phyloP scores from a whole-genome alignment of 371 early-diverging fungal genomes.

The Dinochytrium kinnereticum region DNA sequence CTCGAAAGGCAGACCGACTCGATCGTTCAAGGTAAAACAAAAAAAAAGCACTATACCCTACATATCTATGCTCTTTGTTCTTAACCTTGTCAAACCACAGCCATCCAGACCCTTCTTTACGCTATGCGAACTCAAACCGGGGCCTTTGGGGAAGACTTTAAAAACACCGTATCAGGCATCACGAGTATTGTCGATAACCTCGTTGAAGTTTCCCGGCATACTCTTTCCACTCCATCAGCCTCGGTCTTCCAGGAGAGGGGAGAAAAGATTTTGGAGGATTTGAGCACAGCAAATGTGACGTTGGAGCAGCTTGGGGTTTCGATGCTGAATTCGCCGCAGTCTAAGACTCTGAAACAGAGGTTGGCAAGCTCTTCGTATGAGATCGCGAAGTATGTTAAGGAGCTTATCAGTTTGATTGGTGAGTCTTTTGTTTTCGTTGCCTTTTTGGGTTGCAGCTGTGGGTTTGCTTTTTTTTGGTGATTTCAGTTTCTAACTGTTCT shows the following conservation, averaged over 20 bases:
- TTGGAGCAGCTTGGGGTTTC: slow-evolving; percentile 70
- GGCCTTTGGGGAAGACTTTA: slow-evolving; percentile 63
- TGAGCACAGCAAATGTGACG: slow-evolving; percentile 68
- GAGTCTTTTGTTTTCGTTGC: not conserved
- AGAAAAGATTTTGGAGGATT: slow-evolving; percentile 64
- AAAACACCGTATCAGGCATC: slow-evolving; percentile 70
- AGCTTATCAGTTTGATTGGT: slow-evolving; percentile 49
- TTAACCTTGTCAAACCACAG: slow-evolving; percentile 28
- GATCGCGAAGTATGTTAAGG: slow-evolving; percentile 77
- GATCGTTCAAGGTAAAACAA: slow-evolving; percentile 65
- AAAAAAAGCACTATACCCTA: too few species aligned
- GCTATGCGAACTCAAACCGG: slow-evolving; percentile 64
- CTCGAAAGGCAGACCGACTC: slow-evolving; percentile 84
- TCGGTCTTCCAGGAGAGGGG: slow-evolving; percentile 51
- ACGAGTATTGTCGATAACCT: slow-evolving; percentile 67
- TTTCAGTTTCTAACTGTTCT: too few species aligned
- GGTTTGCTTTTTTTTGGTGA: too few species aligned
- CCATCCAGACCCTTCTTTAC: slow-evolving; percentile 79
- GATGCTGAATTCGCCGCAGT: slow-evolving; percentile 55
- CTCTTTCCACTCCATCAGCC: slow-evolving; percentile 52
- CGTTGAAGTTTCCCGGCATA: slow-evolving; percentile 48
- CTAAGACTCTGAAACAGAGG: slow-evolving; percentile 76
- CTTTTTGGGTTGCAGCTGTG: too few species aligned
- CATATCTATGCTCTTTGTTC: not conserved
- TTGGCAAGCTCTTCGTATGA: slow-evolving; percentile 88